Conservation (phyloP, 495 filamentous ascomycete genomes). For the Penicillium verhagenii region DNA sequence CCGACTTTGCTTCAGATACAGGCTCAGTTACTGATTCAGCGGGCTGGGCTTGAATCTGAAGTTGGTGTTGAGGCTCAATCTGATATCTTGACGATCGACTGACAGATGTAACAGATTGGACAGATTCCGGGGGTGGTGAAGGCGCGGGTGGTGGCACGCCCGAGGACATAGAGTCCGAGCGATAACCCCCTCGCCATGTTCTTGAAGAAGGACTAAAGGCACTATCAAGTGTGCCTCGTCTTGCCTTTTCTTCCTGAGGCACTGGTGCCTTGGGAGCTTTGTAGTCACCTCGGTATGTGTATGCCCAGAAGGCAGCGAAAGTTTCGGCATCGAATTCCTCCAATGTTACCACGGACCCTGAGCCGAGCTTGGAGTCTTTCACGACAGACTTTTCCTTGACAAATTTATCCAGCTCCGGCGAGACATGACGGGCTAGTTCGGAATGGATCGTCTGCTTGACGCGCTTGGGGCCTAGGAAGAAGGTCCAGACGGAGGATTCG, state of each 20-base stretch:
- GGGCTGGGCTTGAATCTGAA: not conserved
- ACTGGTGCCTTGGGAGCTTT: slow-evolving; percentile 26
- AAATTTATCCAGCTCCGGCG: slow-evolving; percentile 43
- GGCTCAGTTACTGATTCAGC: not conserved
- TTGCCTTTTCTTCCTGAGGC: slow-evolving; percentile 5
- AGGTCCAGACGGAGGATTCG: slow-evolving; percentile 46
- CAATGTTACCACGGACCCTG: slow-evolving; percentile 29
- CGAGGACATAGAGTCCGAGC: slow-evolving; percentile 26
- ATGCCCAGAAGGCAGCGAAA: slow-evolving; percentile 49
- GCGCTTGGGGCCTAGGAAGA: slow-evolving; percentile 47
- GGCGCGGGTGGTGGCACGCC: slow-evolving; percentile 20
- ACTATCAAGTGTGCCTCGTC: slow-evolving; percentile 8
- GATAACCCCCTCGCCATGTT: slow-evolving; percentile 22
- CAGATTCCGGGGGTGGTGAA: slow-evolving; percentile 27
- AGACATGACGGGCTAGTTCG: slow-evolving; percentile 47
- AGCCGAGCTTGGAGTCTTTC: not conserved
- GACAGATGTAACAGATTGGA: slow-evolving; percentile 15
- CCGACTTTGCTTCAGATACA: not conserved
- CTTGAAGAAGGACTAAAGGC: slow-evolving; percentile 4
- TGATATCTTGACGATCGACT: not conserved
- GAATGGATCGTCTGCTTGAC: slow-evolving; percentile 49
- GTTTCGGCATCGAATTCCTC: slow-evolving; percentile 49
- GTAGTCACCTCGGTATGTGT: slow-evolving; percentile 52
- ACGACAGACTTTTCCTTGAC: not conserved
- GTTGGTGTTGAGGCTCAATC: not conserved